Base-by-base conservation (phyloP, 306 rosid species). In the Crataegus laevigata region DNA sequence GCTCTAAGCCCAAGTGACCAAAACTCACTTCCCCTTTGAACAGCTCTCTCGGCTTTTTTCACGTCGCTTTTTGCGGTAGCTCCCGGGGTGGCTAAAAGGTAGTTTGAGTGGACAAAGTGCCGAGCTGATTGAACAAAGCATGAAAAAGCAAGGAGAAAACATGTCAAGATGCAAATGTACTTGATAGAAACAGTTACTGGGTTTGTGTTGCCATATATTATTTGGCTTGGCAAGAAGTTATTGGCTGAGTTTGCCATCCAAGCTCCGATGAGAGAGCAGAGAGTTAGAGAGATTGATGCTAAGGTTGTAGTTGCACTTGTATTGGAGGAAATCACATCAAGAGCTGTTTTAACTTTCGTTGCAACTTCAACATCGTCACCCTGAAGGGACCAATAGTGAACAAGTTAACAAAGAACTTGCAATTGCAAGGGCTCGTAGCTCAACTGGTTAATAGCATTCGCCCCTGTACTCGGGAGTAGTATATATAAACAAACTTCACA, bases 1-100 rank as follows among this genome's bases (percentile, higher is more conserved):
- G 94, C 89, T 69, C 96, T 58, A 67, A 90, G 91, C 29, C 98
- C 98, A 7, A 90, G 83, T 59, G 83, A 79, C 98, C 98, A 93
- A 73, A 87, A 87, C 71, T 89, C 91, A 34, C 91, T 79, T 17
- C 94, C 98, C 51, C 91, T 79, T 54, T 86, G 77, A 12, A 93
- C 90, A 2, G 89, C 89, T 9, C 22, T n/a, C 50, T 88, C 87
- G 43, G 81, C 91, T 60, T 84, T 84, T 19, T 54, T 80, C 75
- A 81, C 77, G 19, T 29, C 25, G 4, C 28, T 8, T 40, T 87
- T 88, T 3, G 70, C 19, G 43, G 45, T 64, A 74, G 52, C 86
- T 4, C 65, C 78, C 0, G 98, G 98, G 2, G 82, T 89, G 85
- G 90, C 87, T 43, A 90, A 71, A 13, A 93, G 73, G 75, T 89